Base-by-base conservation (phyloP, 2,329 filamentous ascomycete genomes). In the Xylaria sp. region DNA sequence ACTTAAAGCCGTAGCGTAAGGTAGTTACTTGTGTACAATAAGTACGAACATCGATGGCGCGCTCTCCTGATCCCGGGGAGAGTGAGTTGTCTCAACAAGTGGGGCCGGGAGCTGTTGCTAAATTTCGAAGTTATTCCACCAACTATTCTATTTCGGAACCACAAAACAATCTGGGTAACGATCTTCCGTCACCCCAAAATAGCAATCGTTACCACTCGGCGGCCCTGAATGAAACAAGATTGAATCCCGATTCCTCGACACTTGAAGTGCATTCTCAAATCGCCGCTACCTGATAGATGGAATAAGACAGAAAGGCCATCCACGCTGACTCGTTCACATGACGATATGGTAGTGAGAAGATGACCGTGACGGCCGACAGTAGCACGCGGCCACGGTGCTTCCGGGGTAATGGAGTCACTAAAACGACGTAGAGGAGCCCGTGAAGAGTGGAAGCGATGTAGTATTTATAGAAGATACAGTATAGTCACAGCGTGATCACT, bases 91-190 rank as follows among this genome's bases (percentile, higher is more conserved):
- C 51, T 57, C 8, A 21, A 27, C 34, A 24, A 51, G 64, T 24
- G 48, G 59, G 34, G 53, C 8, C 19, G 30, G 47, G 14, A 51
- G 42, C 8, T 51, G 14, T 32, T 61, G 19, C 19, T 53, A 19
- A 56, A 24, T 36, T 47, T 39, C 19, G 24, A 34, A 64, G 58
- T 62, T 69, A 65, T 67, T 71, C 70, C 70, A 69, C 70, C 70
- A 72, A 72, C 70, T 66, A 50, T 45, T 30, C 47, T 50, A 8
- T 34, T 36, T 27, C n/a, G 61, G 65, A 39, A 55, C 56, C 62
- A 48, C 63, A 42, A 32, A 64, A 55, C 11, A 36, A n/a, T 54
- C 30, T 60, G 62, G 58, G 39, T 39, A 32, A 66, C 24, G 56
- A 63, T 62, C 56, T 65, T 68, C 66, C 61, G 58, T 50, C 45